phyloP scores from a whole-genome alignment of 306 rosid genomes.

The Sechiopsis laciniata region DNA sequence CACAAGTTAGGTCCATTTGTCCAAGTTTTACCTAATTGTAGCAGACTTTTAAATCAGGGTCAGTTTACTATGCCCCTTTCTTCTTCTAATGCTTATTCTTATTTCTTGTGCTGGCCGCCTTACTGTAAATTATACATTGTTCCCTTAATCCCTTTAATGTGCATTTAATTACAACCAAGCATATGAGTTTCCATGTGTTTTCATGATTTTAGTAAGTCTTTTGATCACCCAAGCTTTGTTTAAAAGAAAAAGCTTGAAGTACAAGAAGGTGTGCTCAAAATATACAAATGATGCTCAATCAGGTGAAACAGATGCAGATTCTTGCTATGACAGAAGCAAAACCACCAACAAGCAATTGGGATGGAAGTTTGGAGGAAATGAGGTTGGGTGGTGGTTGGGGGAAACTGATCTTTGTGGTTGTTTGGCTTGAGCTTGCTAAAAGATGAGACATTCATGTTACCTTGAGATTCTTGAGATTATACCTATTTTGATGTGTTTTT shows the following conservation, averaged over 20 bases:
- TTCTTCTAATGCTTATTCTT: no score
- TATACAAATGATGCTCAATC: neutral
- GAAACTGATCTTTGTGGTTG: neutral
- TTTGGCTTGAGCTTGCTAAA: constrained; percentile 9
- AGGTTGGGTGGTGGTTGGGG: neutral
- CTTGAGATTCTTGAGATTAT: neutral
- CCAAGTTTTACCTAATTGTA: constrained; percentile 68
- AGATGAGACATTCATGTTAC: neutral
- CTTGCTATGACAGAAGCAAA: neutral
- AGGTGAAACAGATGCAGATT: neutral
- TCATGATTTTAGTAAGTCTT: no score
- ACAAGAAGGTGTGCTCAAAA: neutral
- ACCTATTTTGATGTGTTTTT: neutral
- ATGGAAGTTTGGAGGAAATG: neutral
- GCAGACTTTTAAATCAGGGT: constrained; percentile 78
- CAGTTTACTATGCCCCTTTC: neutral
- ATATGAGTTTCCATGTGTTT: no score
- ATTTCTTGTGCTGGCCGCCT: no score
- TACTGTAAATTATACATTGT: no score
- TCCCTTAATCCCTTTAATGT: no score
- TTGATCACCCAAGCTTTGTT: no score
- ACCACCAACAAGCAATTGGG: no score
- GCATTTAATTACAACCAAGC: no score
- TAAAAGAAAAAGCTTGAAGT: no score
- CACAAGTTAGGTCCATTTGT: constrained; percentile 76